Percentiles rank a stretch among this genome's conserved stretches.
phyloP scores from a whole-genome alignment of 345 rosid genomes.

The Isatis tinctoria region DNA sequence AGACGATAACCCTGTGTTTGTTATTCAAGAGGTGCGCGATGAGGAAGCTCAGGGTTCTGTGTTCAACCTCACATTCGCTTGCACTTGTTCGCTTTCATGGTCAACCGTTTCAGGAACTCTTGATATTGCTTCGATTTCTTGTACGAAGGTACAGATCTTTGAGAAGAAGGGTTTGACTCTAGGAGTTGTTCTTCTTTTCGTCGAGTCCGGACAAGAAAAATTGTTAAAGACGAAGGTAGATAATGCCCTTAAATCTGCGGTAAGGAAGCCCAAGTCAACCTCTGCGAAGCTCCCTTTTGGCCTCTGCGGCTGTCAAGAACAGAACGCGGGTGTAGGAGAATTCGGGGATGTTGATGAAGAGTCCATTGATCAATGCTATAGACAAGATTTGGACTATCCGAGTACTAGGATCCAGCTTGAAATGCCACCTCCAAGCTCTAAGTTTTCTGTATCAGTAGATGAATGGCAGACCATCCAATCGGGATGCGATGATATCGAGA shows the following conservation, averaged over 20 bases:
- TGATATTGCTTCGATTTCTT: slow-evolving; percentile 66
- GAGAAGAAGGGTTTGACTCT: slow-evolving; percentile 94
- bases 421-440: slow-evolving; percentile 67
- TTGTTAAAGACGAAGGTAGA: slow-evolving; percentile 55
- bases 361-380: slow-evolving; percentile 44
- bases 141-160: slow-evolving; percentile 85
- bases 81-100: slow-evolving; percentile 69
- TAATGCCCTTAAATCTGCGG: slow-evolving; percentile 63
- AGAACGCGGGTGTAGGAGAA: slow-evolving; percentile 50
- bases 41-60: slow-evolving; percentile 56
- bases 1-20: slow-evolving; percentile 62
- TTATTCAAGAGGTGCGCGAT: slow-evolving; percentile 63
- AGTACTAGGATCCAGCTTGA: slow-evolving; percentile 56
- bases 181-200: slow-evolving; percentile 58
- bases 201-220: slow-evolving; percentile 60
- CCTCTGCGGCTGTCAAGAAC: slow-evolving; percentile 96
- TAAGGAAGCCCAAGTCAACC: slow-evolving; percentile 58
- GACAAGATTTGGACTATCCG: slow-evolving; percentile 46
- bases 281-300: slow-evolving; percentile 90
- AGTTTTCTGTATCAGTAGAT: slow-evolving; percentile 64
- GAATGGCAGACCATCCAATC: slow-evolving; percentile 89
- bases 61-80: slow-evolving; percentile 74
- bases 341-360: slow-evolving; percentile 74
- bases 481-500: slow-evolving; percentile 63
- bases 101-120: slow-evolving; percentile 71